Evolutionary conservation across 164 flowering plant genomes (phyloP), one percentile per base, ranked within the genome.

Genomic region (Vitis riparia): DNA sequence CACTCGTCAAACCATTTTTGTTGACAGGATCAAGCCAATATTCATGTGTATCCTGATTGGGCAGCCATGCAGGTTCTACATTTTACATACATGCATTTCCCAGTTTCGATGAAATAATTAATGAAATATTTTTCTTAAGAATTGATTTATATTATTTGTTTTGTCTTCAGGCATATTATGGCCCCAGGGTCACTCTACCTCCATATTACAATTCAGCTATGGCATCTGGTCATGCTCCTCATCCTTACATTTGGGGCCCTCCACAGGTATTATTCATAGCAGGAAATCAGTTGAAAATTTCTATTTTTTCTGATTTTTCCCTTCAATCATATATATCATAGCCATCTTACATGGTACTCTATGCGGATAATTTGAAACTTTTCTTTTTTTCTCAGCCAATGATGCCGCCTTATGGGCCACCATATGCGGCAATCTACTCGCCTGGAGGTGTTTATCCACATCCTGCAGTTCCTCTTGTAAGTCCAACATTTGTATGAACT

Each of bases 371-470:
- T 27, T 56, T 58, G 44, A 37, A 37, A 37, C 4, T 44, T 71
- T 51, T 59, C 63, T 53, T 16, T 8, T 59, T 76, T 23, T 76
- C 62, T 48, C 89, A 93, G 98, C 83, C 79, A 63, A 84, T 93
- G 93, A 89, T 96, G 82, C 76, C 98, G 51, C 92, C 97, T 68
- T 93, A 90, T 87, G 98, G 93, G 55, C 50, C 95, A 19, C 95
- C 97, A 10, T 96, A 88, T 81, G 97, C 97, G 0, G 92, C 98
- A 68, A 73, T 92, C 13, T 96, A 92, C 71, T 72, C 98, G 1
- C 97, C 81, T 81, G 94, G 96, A 65, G 94, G 97, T 44, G 87
- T 89, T 68, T 96, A 89, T 84, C 83, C 92, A 23, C 97, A 91
- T 76, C 98, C 97, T 70, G 88, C 86, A 8, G 81, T 89, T 68